Conservation (phyloP, 2,329 filamentous ascomycete species). For the Xylaria sp. region DNA sequence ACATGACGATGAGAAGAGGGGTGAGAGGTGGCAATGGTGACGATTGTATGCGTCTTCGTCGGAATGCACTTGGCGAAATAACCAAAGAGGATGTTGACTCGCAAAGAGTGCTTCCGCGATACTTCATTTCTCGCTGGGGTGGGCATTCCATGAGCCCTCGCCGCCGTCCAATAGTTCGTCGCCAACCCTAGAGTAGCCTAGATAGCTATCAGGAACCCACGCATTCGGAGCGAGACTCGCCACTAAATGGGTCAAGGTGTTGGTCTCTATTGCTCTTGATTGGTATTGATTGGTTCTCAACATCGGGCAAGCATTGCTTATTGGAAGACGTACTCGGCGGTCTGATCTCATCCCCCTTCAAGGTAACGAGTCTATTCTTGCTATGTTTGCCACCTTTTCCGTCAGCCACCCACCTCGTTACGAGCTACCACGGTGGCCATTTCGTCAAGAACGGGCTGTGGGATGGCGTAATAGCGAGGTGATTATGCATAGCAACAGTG, state of each 20-base stretch:
- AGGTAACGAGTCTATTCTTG: conserved; percentile 5
- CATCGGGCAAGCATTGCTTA: conserved; percentile 22
- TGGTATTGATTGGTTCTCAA: conserved; percentile 32
- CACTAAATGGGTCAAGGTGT: conserved; percentile 24
- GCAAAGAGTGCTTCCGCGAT: conserved; percentile 20
- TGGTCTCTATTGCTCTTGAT: conserved; percentile 22
- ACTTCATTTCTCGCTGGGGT: conserved; percentile 10
- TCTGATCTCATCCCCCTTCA: conserved; percentile 28
- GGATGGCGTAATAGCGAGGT: conserved; percentile 11
- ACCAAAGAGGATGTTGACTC: conserved; percentile 6
- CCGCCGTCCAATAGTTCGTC: not conserved
- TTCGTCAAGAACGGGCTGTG: not conserved
- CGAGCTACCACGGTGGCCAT: conserved; percentile 12
- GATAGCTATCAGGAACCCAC: conserved; percentile 8
- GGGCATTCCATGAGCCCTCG: conserved; percentile 10
- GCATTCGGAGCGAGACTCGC: conserved; percentile 20
- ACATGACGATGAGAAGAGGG: conserved; percentile 31
- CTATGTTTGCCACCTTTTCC: conserved; percentile 30
- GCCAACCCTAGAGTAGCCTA: conserved; percentile 11
- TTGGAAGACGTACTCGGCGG: conserved; percentile 22
- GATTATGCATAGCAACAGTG: conserved; percentile 26
- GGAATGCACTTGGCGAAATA: not conserved
- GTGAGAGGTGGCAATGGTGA: conserved; percentile 28
- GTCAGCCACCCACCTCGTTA: conserved; percentile 13
- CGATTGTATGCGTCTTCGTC: conserved; percentile 8